Evolutionary conservation across 192 early-diverging fungal species (phyloP).

Genomic region (Dissophora ornata): DNA sequence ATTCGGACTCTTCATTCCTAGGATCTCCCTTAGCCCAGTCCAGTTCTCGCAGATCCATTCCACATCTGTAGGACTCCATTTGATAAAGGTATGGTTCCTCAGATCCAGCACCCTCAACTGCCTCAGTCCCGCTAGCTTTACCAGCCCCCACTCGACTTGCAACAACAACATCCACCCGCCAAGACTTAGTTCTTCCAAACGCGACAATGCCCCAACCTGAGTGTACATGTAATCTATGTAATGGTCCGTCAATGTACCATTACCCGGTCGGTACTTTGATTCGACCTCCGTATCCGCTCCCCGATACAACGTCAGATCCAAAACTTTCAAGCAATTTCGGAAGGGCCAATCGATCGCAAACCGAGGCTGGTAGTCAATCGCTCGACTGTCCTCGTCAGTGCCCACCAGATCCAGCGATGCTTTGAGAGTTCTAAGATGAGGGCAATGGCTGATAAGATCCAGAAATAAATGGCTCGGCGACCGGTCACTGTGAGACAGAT

Average conservation of each 20-base stretch:
- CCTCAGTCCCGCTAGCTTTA: background rate
- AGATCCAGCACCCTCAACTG: conserved; percentile 5
- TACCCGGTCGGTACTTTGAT: background rate
- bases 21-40: background rate
- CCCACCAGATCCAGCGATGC: background rate
- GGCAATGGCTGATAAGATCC: conserved; percentile 4
- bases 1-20: background rate
- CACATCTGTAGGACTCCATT: background rate
- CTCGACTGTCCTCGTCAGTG: background rate
- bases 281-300: background rate
- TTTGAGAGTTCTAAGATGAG: background rate
- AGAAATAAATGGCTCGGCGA: conserved; percentile 2
- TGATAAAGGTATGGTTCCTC: conserved; percentile 8
- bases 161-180: conserved; percentile 14
- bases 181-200: background rate
- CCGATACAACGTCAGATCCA: conserved; percentile 10
- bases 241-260: background rate
- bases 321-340: background rate
- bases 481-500: background rate
- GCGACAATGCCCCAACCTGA: background rate
- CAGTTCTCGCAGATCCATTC: background rate
- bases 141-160: background rate
- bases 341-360: conserved; percentile 1
- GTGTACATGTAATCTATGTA: conserved; percentile 12
- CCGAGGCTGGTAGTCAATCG: background rate